phyloP scores from a whole-genome alignment of 331 rosid genomes.

The Rosa hybrid region DNA sequence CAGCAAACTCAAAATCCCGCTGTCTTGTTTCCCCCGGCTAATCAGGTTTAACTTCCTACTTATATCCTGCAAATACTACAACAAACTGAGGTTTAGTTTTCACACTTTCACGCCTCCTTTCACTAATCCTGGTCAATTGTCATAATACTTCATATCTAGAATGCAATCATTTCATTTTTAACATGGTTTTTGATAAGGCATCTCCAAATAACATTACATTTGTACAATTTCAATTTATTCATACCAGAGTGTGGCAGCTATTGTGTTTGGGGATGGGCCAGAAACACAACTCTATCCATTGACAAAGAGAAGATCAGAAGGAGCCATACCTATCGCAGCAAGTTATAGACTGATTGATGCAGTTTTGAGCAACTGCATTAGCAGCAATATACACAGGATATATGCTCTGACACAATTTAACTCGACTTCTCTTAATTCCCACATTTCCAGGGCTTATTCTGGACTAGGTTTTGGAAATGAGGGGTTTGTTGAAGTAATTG shows the following conservation, averaged over 20 bases:
- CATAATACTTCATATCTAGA: not conserved
- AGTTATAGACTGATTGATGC: slow-evolving; percentile 42
- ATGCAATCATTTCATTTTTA: not conserved
- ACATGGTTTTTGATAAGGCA: not conserved
- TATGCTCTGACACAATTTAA: slow-evolving; percentile 47
- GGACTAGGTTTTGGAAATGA: slow-evolving; percentile 26
- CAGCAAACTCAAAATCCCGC: slow-evolving; percentile 21
- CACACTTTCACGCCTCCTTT: not conserved
- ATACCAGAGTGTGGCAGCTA: slow-evolving; percentile 37
- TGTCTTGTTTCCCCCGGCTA: slow-evolving; percentile 17
- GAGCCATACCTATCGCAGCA: slow-evolving; percentile 47
- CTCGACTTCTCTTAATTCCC: slow-evolving; percentile 50
- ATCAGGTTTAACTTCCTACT: slow-evolving; percentile 23
- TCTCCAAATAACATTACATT: not conserved
- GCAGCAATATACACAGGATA: slow-evolving; percentile 36
- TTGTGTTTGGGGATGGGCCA: slow-evolving; percentile 40
- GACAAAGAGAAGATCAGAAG: slow-evolving; percentile 46
- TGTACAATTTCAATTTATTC: not conserved
- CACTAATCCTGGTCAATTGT: not conserved
- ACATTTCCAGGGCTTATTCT: slow-evolving; percentile 42
- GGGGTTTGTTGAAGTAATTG: slow-evolving; percentile 36
- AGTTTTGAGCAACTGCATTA: slow-evolving; percentile 46
- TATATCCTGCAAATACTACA: not conserved
- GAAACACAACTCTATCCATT: slow-evolving; percentile 39
- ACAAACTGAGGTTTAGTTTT: not conserved